Evolutionary conservation across 305 asterid species (phyloP), one percentile per base, ranked within the genome.

Genomic region (Solanum chacoense): DNA sequence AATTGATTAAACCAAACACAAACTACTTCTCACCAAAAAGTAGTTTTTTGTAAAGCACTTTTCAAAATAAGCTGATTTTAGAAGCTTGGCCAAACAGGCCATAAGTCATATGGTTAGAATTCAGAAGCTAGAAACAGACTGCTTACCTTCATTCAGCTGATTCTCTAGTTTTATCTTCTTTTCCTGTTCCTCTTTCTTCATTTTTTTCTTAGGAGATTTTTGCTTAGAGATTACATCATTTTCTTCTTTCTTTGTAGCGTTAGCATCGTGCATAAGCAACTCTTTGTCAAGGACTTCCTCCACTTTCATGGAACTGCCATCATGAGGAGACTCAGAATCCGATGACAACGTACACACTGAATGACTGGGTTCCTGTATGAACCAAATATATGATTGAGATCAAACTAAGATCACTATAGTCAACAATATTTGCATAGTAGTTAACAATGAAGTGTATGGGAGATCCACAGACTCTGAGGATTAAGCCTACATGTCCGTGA

Each of bases 301-400:
- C 89, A 80, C 90, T 79, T 88, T 92, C 85, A 85, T 65, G 84
- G 92, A 90, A 55, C 67, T 90, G 75, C 87, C 88, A 90, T 93
- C 95, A 78, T 69, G 94, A 86, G 91, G 88, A 89, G 95, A 90
- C 90, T 95, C 97, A 42, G 98, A 91, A 93, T 94, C 98, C 7
- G 97, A 94, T 89, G 97, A 93, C 90, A 96, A 67, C 26, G 96
- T 75, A 96, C 92, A 94, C 72, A 93, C 86, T 83, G 95, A 89
- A 88, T 75, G 91, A 59, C 88, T 83, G 67, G 87, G 86, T 87
- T 89, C 96, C 95, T 94, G 94, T 35, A 88, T 85, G 79, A 91
- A 88, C 87, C 90, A 88, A 88, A 79, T 77, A 29, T 84, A 65
- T 75, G 88, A 89, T 79, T 65, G 88, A 91, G 83, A 86, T 35